Base-by-base conservation (phyloP, 352 stramenopile species). In the Globisporangium orthogonon region DNA sequence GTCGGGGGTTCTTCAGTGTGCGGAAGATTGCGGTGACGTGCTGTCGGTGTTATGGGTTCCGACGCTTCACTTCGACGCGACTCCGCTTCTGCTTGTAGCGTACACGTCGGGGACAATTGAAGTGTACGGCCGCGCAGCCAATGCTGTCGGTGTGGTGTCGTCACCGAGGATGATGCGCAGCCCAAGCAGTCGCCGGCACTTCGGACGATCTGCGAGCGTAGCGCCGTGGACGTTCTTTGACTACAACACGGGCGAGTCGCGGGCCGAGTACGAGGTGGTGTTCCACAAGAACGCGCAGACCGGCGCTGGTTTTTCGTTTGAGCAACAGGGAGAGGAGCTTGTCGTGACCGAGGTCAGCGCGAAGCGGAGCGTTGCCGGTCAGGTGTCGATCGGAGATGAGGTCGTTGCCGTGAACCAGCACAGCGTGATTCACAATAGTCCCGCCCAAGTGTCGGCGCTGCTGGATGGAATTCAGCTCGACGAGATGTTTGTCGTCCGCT, bases 11-110 rank as follows among this genome's bases (percentile, higher is more conserved):
- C 58, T 94, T 29, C 66, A 71, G 10, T 89, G 80, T 44, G 63
- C 69, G 9, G 56, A 67, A 17, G 60, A 73, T 10, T 66, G 65
- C 46, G 78, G 74, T 1, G 66, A 82, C 1, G 75, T 91, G 29
- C 61, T 91, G 14, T 90, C 76, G n/a, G 69, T 94, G 48, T 80
- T 89, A 55, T 94, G 84, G 82, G 75, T 94, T 30, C 78, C 81
- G 15, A 92, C 82, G 10, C 60, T 78, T 9, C 84, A 94, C 48
- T 94, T 94, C 41, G 82, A 94, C 28, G 84, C 84, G 17, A 88
- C 78, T 6, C 84, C 82, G 14, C 54, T 94, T 41, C 66, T 94
- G 29, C 56, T 91, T 4, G 76, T 94, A 23, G 76, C 71, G 44
- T 91, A 77, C 52, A 53, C 62, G 10, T 85, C 70, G 4, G 84